These are phyloP conservation scores for Nelumbo lutea DNA, from an alignment of 164 flowering plant species.

Conservation along the genomic window DNA sequence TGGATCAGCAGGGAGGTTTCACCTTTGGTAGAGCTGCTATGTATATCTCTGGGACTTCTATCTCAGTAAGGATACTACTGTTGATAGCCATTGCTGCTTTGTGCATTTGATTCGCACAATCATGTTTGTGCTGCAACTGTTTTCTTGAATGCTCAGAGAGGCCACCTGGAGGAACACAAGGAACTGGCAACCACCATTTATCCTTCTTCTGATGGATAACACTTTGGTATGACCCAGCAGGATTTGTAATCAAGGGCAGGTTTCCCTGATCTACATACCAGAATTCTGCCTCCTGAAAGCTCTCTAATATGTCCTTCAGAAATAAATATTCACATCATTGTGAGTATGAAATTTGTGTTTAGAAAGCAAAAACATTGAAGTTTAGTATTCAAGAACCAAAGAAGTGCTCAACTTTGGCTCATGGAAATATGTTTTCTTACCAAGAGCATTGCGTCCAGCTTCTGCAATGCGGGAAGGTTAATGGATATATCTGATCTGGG, in stretches of 20 bases:
- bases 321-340: background rate
- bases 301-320: conserved; percentile 66
- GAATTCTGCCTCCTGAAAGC: conserved; percentile 61
- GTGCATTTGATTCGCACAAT: conserved; percentile 79
- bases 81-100: conserved; percentile 96
- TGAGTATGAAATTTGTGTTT: background rate
- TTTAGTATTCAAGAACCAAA: background rate
- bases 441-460: conserved; percentile 82
- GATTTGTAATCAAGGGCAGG: conserved; percentile 37
- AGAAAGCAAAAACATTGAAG: too few relatives aligned
- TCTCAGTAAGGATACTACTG: conserved; percentile 64
- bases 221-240: conserved; percentile 59
- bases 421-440: conserved; percentile 38
- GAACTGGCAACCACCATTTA: conserved; percentile 98
- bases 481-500: conserved; percentile 77
- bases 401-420: background rate
- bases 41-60: conserved; percentile 86
- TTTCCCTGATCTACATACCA: conserved; percentile 76
- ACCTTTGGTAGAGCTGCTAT: conserved; percentile 88
- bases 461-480: conserved; percentile 83
- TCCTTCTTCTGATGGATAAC: conserved; percentile 65
- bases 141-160: conserved; percentile 72
- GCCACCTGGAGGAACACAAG: conserved; percentile 73
- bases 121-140: conserved; percentile 66
- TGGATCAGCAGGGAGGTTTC: conserved; percentile 8